phyloP scores from a whole-genome alignment of 805 yeast species.

The Candida morakotiae region DNA sequence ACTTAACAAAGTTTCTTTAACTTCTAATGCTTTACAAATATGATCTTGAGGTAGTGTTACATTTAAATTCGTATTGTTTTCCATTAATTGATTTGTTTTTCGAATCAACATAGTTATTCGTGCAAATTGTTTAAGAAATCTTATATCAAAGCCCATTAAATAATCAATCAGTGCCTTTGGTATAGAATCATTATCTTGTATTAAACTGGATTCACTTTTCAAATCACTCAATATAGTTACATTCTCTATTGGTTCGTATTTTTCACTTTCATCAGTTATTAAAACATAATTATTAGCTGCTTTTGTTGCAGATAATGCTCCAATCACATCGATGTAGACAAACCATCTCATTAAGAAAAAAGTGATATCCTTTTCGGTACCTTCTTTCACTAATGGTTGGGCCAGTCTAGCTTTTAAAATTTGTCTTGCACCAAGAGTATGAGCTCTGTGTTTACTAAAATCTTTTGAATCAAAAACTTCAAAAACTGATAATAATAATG shows the following conservation, averaged over 20 bases:
- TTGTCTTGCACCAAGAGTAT: constrained; percentile 63
- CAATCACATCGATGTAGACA: constrained; percentile 62
- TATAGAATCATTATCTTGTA: background rate
- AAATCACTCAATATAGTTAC: constrained; percentile 17
- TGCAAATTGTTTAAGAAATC: constrained; percentile 54
- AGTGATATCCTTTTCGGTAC: constrained; percentile 37
- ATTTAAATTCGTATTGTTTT: constrained; percentile 2
- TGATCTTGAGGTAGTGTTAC: constrained; percentile 15
- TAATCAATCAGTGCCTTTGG: constrained; percentile 50
- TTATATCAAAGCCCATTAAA: constrained; percentile 62
- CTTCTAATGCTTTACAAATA: constrained; percentile 21
- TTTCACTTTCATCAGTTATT: constrained; percentile 13
- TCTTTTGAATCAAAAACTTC: constrained; percentile 44
- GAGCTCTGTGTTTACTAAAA: constrained; percentile 57
- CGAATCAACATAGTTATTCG: constrained; percentile 38
- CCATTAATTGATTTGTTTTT: constrained; percentile 20
- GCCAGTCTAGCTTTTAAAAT: constrained; percentile 47
- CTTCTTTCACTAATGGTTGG: constrained; percentile 7
- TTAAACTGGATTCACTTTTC: constrained; percentile 9
- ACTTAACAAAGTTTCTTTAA: constrained; percentile 18
- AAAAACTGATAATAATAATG: constrained; percentile 55
- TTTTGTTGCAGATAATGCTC: constrained; percentile 54
- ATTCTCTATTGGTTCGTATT: constrained; percentile 18
- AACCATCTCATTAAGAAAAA: constrained; percentile 66
- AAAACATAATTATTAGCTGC: constrained; percentile 28